Percentiles rank a stretch among this genome's conserved stretches.
These are phyloP conservation scores for Cutaneotrichosporon cavernicola DNA, from an alignment of 1,284 basidiomycete species.

Conservation along the genomic window DNA sequence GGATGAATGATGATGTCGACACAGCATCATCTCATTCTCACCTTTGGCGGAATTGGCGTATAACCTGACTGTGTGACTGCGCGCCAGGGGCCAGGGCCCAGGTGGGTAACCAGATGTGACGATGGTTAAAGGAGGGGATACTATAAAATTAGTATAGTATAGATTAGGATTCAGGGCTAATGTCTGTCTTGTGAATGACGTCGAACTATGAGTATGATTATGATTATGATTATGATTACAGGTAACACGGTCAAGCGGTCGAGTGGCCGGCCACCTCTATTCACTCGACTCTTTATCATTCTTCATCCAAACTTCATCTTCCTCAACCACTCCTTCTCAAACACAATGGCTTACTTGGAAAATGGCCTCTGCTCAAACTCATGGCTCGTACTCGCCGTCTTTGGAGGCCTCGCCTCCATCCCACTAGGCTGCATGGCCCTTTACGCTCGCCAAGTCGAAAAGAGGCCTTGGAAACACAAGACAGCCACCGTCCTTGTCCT, in stretches of 20 bases:
- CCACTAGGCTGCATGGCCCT: conserved; percentile 17
- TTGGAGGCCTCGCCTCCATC: conserved; percentile 14
- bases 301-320: neutral
- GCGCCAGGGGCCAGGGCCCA: no score
- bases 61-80: no score
- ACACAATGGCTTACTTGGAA: conserved; percentile 9
- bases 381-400: conserved; percentile 17
- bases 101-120: no score
- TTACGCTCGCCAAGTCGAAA: conserved; percentile 15
- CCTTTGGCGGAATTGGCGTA: no score
- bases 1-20: neutral
- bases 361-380: conserved; percentile 9
- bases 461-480: conserved; percentile 29
- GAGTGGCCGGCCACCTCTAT: neutral
- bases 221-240: neutral
- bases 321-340: neutral
- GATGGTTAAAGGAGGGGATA: neutral
- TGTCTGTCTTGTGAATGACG: no score
- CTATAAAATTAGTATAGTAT: neutral
- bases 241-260: no score
- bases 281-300: neutral
- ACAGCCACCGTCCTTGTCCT: conserved; percentile 84
- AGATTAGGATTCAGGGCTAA: conserved; percentile 1
- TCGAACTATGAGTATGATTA: no score
- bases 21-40: no score